Conservation (phyloP, 306 rosid genomes). For the Rosa chinensis region DNA sequence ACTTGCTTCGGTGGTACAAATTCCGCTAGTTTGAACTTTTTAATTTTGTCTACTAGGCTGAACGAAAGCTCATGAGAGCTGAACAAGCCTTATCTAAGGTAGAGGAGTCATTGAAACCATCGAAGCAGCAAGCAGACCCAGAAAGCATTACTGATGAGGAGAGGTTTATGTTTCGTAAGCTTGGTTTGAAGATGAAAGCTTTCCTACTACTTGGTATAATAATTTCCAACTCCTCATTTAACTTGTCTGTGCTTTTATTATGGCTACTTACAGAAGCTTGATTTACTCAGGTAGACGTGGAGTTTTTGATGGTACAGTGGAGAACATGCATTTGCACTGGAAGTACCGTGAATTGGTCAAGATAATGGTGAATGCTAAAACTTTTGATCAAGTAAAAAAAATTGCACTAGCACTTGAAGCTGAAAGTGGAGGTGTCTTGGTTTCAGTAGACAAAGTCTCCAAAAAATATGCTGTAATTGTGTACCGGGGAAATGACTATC, state of each 20-base stretch:
- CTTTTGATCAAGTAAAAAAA: constrained; percentile 78
- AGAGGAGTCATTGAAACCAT: constrained; percentile 67
- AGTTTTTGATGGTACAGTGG: constrained; percentile 94
- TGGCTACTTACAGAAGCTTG: constrained; percentile 30
- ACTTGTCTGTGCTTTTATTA: not conserved
- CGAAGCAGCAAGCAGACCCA: constrained; percentile 66
- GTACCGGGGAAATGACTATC: constrained; percentile 80
- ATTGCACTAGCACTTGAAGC: constrained; percentile 94
- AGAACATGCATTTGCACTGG: constrained; percentile 99
- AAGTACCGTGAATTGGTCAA: constrained; percentile 90
- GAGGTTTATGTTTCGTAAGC: constrained; percentile 98
- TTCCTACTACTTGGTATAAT: constrained; percentile 88
- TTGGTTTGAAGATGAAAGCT: constrained; percentile 97
- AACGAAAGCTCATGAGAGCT: constrained; percentile 69
- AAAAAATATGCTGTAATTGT: constrained; percentile 78
- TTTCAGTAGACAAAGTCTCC: constrained; percentile 88
- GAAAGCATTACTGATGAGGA: constrained; percentile 93
- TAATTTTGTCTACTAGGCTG: constrained; percentile 56
- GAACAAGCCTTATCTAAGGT: constrained; percentile 77
- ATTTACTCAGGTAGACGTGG: constrained; percentile 87
- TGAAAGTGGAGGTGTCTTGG: constrained; percentile 91
- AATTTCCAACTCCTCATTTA: constrained; percentile 22
- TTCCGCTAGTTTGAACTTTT: constrained; percentile 28
- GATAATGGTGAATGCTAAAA: constrained; percentile 72
- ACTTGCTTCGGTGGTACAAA: constrained; percentile 10